Evolutionary conservation across 352 stramenopile genomes (phyloP).

Genomic region (Blastocystis hominis): DNA sequence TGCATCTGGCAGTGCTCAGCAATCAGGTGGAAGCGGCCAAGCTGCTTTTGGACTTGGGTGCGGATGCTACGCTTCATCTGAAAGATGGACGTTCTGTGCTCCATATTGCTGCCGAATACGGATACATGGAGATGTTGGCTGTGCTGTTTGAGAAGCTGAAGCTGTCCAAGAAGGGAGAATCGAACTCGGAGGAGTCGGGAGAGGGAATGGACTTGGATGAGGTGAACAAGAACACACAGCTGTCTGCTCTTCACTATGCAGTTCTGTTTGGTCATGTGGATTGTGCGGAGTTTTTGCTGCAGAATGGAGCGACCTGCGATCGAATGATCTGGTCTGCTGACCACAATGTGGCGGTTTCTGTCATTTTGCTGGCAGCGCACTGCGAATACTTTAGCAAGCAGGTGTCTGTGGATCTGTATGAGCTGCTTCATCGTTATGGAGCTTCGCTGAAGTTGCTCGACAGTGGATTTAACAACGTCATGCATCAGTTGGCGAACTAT

Average conservation of each 20-base stretch:
- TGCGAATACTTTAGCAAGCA: slow-evolving; percentile 36
- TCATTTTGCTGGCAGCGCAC: slow-evolving; percentile 23
- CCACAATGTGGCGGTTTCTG: background rate
- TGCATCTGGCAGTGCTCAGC: slow-evolving; percentile 58
- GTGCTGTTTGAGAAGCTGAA: slow-evolving; percentile 5
- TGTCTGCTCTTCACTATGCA: slow-evolving; percentile 15
- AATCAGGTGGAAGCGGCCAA: slow-evolving; percentile 39
- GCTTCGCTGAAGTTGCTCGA: slow-evolving; percentile 50
- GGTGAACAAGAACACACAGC: background rate
- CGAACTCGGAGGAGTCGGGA: background rate
- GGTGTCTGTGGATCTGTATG: slow-evolving; percentile 47
- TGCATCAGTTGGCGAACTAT: slow-evolving; percentile 16
- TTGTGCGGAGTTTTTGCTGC: slow-evolving; percentile 36
- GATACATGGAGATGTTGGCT: slow-evolving; percentile 20
- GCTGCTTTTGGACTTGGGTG: slow-evolving; percentile 53
- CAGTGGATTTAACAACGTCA: slow-evolving; percentile 40
- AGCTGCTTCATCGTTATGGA: slow-evolving; percentile 20
- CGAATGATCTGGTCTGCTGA: slow-evolving; percentile 51
- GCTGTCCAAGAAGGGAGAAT: background rate
- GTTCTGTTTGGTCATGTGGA: slow-evolving; percentile 56
- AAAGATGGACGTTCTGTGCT: slow-evolving; percentile 58
- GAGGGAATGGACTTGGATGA: slow-evolving; percentile 55
- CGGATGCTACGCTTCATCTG: slow-evolving; percentile 50
- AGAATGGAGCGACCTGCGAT: slow-evolving; percentile 39
- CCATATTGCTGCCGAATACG: slow-evolving; percentile 59